Evolutionary conservation across 495 filamentous ascomycete species (phyloP).

Genomic region (Recurvomyces mirabilis): DNA sequence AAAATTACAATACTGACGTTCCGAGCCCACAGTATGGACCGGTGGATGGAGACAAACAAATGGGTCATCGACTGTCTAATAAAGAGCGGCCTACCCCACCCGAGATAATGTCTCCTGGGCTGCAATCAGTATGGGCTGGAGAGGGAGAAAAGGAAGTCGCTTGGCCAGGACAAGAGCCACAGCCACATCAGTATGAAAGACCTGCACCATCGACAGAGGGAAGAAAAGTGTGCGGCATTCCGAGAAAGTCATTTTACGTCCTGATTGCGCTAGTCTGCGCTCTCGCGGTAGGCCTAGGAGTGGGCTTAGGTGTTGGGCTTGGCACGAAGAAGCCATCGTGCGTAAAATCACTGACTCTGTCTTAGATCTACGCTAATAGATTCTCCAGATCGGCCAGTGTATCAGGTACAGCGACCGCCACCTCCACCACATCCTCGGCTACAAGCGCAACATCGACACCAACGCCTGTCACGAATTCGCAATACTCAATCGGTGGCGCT

Average conservation of each 20-base stretch:
- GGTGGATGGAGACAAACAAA: not conserved
- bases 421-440: not conserved
- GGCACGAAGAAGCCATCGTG: conserved; percentile 2
- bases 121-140: conserved; percentile 10
- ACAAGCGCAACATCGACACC: not conserved
- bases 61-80: conserved; percentile 2
- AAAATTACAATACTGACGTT: not conserved
- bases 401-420: not conserved
- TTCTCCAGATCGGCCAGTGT: not conserved
- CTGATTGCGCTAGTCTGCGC: not conserved
- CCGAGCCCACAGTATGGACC: conserved; percentile 6
- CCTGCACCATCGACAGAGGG: not conserved
- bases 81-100: conserved; percentile 3
- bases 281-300: conserved; percentile 1
- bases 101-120: conserved; percentile 3
- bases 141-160: conserved; percentile 11
- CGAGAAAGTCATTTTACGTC: not conserved
- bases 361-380: not conserved
- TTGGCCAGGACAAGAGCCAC: not conserved
- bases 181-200: conserved; percentile 1
- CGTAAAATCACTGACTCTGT: not conserved
- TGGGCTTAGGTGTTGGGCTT: conserved; percentile 7
- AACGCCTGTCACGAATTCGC: too few relatives aligned
- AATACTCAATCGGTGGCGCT: conserved; percentile 18
- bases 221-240: conserved; percentile 1